A percentile compares a stretch with the other conserved stretches of the same genome.
Evolutionary conservation across 2,329 filamentous ascomycete genomes (phyloP).

Genomic region (Aspergillus hiratsukae): DNA sequence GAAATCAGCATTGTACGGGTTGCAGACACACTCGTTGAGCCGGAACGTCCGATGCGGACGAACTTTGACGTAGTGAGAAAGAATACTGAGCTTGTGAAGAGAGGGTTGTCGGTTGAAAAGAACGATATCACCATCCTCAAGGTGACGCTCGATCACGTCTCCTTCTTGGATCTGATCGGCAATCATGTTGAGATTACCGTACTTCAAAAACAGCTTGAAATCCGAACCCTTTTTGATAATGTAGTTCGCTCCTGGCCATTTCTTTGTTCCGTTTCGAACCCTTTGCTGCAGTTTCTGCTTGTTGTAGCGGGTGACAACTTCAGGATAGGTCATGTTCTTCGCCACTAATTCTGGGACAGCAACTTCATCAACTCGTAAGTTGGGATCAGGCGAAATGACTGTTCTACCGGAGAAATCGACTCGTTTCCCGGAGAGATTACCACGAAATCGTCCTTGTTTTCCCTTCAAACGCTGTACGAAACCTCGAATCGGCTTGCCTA

Average conservation of each 20-base stretch:
- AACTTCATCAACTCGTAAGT: conserved; percentile 87
- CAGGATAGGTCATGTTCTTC: conserved; percentile 92
- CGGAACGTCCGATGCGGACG: conserved; percentile 94
- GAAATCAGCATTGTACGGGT: conserved; percentile 97
- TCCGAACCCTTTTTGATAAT: conserved; percentile 67
- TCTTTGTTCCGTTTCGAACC: conserved; percentile 67
- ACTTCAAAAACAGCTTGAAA: conserved; percentile 71
- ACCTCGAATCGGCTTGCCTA: conserved; percentile 83
- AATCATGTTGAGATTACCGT: conserved; percentile 65
- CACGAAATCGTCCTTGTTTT: conserved; percentile 94
- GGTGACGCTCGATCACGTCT: conserved; percentile 87
- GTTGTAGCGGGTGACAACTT: conserved; percentile 80
- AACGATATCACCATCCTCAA: conserved; percentile 92
- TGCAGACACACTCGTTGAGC: conserved; percentile 96
- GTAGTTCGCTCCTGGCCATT: conserved; percentile 85
- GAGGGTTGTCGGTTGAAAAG: conserved; percentile 98
- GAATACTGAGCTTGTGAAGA: conserved; percentile 96
- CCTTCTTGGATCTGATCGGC: conserved; percentile 73
- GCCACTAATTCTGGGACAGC: conserved; percentile 89
- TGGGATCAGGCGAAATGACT: conserved; percentile 96
- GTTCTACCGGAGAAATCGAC: conserved; percentile 97
- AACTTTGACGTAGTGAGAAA: conserved; percentile 90
- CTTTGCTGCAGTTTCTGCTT: conserved; percentile 72
- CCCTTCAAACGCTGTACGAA: conserved; percentile 95
- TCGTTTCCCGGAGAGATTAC: conserved; percentile 95